Base-by-base conservation (phyloP, 139 green algal species). In the Chlamydomonas schloesseri region DNA sequence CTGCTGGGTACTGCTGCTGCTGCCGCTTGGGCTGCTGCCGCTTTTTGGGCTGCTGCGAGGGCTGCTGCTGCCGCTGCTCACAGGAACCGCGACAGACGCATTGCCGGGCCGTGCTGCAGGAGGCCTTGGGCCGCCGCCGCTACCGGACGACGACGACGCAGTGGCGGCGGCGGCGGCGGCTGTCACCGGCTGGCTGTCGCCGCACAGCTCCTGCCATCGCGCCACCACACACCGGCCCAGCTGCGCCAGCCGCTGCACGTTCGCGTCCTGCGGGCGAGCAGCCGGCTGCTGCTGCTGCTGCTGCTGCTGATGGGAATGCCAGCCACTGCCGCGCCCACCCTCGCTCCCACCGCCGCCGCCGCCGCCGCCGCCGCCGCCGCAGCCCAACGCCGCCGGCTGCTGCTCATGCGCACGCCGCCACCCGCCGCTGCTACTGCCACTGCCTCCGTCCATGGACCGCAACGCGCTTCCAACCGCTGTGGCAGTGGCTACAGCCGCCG, bases 141-240 rank as follows among this genome's bases (percentile, higher is more conserved):
- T 65, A 28, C 24, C 60, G 18, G 53, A 4, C n/a, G 50, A n/a
- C 37, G 47, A 36, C 53, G 24, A 50, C 5, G 50, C 73, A 1
- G 53, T 31, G 28, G 50, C 31, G 47, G 50, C 13, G 23, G 50
- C 31, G 50, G 29, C n/a, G n/a, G n/a, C n/a, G n/a, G n/a, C n/a
- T n/a, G n/a, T n/a, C n/a, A n/a, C n/a, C n/a, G n/a, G n/a, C n/a
- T n/a, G n/a, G n/a, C n/a, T 28, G 31, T 20, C 36, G 34, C 24
- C 42, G 42, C 37, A 73, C 64, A 84, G 65, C 62, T 84, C n/a
- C 78, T 75, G 37, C 78, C 78, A 84, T 24, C 78, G 78, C 78
- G 68, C 64, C 65, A 84, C 15, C 29, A 84, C 65, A 8, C 18
- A 34, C 18, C n/a, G 20, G 18, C 65, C 78, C 78, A 84, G 46